A percentile compares a stretch with the other conserved stretches of the same genome.
phyloP scores from a whole-genome alignment of 176 grass and related monocot genomes.

The Oryza glumipatula region DNA sequence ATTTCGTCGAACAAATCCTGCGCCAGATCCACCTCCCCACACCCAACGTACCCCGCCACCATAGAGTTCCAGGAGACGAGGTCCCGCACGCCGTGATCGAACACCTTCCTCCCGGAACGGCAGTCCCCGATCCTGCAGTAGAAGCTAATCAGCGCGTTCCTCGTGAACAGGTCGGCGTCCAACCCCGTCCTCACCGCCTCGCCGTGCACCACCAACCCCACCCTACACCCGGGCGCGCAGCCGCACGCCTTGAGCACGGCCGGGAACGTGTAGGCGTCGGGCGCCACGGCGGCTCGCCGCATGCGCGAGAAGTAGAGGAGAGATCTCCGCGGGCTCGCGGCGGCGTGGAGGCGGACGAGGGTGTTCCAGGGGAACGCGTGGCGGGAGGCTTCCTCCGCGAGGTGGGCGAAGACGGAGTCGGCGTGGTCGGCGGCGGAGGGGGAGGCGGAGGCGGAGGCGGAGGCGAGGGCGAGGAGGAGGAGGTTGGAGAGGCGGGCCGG shows the following conservation, averaged over 20 bases:
- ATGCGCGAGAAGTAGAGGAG: slow-evolving; percentile 58
- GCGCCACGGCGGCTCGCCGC: slow-evolving; percentile 37
- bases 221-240: slow-evolving; percentile 11
- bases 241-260: slow-evolving; percentile 66
- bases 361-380: slow-evolving; percentile 70
- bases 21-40: slow-evolving; percentile 44
- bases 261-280: slow-evolving; percentile 72
- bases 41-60: slow-evolving; percentile 56
- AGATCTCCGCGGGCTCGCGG: slow-evolving; percentile 22
- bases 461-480: slow-evolving; percentile 47
- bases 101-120: slow-evolving; percentile 58
- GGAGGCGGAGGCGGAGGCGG: neutral
- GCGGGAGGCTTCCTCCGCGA: slow-evolving; percentile 17
- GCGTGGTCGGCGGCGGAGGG: slow-evolving; percentile 6
- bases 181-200: slow-evolving; percentile 55
- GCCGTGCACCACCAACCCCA: slow-evolving; percentile 49
- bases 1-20: slow-evolving; percentile 66
- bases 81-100: slow-evolving; percentile 51
- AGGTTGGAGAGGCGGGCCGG: slow-evolving; percentile 42
- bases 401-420: slow-evolving; percentile 46
- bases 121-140: slow-evolving; percentile 57
- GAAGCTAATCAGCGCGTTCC: slow-evolving; percentile 58
- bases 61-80: slow-evolving; percentile 77
- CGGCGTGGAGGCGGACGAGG: slow-evolving; percentile 53
- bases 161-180: slow-evolving; percentile 45